Conservation (phyloP, 768 basidiomycete species). For the Tylopilus felleus region DNA sequence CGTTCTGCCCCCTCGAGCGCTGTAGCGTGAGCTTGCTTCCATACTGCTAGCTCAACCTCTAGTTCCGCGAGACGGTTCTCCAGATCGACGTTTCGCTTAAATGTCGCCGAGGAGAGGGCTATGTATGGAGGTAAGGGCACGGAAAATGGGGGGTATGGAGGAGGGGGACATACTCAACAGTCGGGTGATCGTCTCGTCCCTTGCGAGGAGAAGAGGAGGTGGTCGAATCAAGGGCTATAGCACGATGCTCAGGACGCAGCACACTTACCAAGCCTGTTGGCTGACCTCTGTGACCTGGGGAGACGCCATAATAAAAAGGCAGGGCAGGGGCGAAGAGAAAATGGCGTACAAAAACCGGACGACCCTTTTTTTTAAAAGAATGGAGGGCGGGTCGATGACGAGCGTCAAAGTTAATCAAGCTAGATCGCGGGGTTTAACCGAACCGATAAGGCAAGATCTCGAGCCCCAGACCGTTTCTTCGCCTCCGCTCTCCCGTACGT, state of each 20-base stretch:
- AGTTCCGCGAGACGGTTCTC: constrained; percentile 64
- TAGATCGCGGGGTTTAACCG: constrained; percentile 51
- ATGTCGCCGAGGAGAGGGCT: constrained; percentile 64
- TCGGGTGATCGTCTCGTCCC: constrained; percentile 65
- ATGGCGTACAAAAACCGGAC: constrained; percentile 19
- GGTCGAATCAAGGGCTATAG: constrained; percentile 18
- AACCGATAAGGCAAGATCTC: constrained; percentile 31
- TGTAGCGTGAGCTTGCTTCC: constrained; percentile 68
- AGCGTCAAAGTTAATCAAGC: constrained; percentile 46
- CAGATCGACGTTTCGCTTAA: constrained; percentile 61
- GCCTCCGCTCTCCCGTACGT: constrained; percentile 28
- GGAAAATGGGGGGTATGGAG: constrained; percentile 2
- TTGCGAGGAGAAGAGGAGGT: constrained; percentile 29
- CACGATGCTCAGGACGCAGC: constrained; percentile 6
- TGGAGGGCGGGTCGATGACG: constrained; percentile 26
- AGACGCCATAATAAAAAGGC: constrained; percentile 48
- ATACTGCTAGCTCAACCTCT: constrained; percentile 64
- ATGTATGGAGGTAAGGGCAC: constrained; percentile 27
- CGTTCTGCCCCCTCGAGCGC: constrained; percentile 61
- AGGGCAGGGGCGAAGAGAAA: constrained; percentile 34
- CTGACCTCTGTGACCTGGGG: constrained; percentile 57
- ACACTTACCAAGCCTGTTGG: constrained; percentile 63
- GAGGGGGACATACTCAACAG: constrained; percentile 48
- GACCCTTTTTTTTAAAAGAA: constrained; percentile 35
- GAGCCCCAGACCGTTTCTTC: constrained; percentile 21